Evolutionary conservation across 129 eudicot genomes (phyloP).

Genomic region (Tagetes erecta): DNA sequence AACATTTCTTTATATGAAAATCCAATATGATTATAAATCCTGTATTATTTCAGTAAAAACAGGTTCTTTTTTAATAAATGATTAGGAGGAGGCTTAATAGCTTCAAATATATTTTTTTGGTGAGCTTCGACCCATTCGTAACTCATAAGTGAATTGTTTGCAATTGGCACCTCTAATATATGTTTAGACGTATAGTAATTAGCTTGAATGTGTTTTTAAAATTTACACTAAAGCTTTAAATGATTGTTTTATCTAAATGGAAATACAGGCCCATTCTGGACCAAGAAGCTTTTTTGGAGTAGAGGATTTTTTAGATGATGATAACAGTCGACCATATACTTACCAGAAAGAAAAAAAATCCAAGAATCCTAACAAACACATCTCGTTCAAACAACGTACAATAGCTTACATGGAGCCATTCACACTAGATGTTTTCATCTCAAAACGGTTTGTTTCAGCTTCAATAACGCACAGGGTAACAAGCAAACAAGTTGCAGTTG

Average conservation of each 20-base stretch:
- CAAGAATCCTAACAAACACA: constrained; percentile 11
- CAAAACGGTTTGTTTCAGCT: constrained; percentile 16
- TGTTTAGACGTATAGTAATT: background rate
- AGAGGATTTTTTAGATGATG: constrained; percentile 11
- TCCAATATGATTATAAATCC: background rate
- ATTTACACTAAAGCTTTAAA: background rate
- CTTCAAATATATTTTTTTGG: background rate
- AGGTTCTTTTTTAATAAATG: background rate
- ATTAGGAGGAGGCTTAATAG: background rate
- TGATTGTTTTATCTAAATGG: background rate
- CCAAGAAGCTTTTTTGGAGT: constrained; percentile 16
- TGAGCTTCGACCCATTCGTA: background rate
- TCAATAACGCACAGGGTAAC: constrained; percentile 14
- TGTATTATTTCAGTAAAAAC: background rate
- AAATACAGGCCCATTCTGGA: background rate
- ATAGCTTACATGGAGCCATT: constrained; percentile 20
- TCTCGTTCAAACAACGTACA: constrained; percentile 4
- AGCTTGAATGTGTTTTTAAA: background rate
- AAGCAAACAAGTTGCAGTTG: constrained; percentile 15
- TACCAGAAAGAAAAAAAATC: constrained; percentile 14
- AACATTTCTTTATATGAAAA: background rate
- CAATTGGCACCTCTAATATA: background rate
- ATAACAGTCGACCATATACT: constrained; percentile 10
- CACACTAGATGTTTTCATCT: constrained; percentile 16
- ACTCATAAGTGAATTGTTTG: too few species aligned